Percentiles rank a stretch among this genome's conserved stretches.
Evolutionary conservation across 169 alveolate species (phyloP).

Genomic region (Plasmodium sp.): DNA sequence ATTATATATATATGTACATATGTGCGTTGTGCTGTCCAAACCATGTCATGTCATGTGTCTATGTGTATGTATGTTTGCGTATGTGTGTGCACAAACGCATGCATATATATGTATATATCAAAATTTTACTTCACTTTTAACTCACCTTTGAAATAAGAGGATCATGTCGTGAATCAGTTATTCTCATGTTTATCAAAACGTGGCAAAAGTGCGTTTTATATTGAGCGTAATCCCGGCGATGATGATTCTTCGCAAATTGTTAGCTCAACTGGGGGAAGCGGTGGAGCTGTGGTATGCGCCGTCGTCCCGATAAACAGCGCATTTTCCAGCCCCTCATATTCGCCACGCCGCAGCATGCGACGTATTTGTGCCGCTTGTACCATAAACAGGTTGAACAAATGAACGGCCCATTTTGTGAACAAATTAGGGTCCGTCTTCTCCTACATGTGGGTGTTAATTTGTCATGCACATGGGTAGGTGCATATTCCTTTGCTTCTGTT

Average conservation of each 20-base stretch:
- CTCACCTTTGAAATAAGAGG: not conserved
- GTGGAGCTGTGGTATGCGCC: not conserved
- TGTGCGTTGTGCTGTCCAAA: conserved; percentile 8
- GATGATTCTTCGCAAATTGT: not conserved
- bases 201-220: not conserved
- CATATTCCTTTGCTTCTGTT: not conserved
- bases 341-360: not conserved
- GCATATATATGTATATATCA: not conserved
- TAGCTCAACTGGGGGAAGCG: not conserved
- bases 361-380: not conserved
- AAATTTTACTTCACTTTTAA: not conserved
- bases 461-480: not conserved
- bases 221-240: not conserved
- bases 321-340: not conserved
- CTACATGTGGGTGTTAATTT: not conserved
- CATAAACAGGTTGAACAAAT: not conserved
- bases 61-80: not conserved
- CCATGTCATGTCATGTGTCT: not conserved
- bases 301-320: not conserved
- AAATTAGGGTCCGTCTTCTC: not conserved
- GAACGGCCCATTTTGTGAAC: not conserved
- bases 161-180: not conserved
- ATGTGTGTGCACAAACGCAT: not conserved
- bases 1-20: not conserved
- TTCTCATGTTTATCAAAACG: not conserved